Evolutionary conservation across 2,329 filamentous ascomycete genomes (phyloP).

Genomic region (Aspergillus arachidicola): DNA sequence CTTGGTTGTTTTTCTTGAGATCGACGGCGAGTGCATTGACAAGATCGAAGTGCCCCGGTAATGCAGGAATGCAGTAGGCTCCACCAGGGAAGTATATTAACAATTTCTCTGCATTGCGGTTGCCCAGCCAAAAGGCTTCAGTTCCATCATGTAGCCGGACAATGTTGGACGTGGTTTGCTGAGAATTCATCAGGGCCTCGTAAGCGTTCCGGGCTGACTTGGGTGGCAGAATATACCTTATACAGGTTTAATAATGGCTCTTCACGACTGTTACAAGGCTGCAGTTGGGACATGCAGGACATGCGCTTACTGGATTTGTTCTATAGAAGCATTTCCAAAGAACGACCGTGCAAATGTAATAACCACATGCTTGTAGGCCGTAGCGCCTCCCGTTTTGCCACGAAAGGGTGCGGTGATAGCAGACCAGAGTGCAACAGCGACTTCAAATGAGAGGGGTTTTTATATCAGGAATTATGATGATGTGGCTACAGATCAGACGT

Average conservation of each 20-base stretch:
- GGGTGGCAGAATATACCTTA: background rate
- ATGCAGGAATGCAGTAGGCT: too few relatives aligned
- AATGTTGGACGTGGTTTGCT: background rate
- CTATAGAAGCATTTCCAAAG: background rate
- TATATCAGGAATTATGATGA: background rate
- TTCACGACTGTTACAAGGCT: background rate
- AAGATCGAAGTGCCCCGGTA: too few relatives aligned
- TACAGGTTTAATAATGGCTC: background rate
- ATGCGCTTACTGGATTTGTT: background rate
- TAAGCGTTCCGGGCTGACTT: background rate
- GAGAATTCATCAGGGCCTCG: background rate
- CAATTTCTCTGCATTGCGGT: too few relatives aligned
- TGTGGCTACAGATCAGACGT: background rate
- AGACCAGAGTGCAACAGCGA: background rate
- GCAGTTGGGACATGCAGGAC: background rate
- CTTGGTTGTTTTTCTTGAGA: too few relatives aligned
- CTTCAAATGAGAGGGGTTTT: background rate
- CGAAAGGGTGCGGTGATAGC: background rate
- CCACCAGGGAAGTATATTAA: too few relatives aligned
- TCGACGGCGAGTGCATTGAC: too few relatives aligned
- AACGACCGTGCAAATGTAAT: background rate
- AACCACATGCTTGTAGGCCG: background rate
- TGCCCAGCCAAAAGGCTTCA: too few relatives aligned
- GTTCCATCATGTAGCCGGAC: too few relatives aligned
- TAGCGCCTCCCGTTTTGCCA: background rate